Evolutionary conservation across 2,329 filamentous ascomycete genomes (phyloP), one percentile per base, ranked within the genome.

Genomic region (Fusarium sp.): DNA sequence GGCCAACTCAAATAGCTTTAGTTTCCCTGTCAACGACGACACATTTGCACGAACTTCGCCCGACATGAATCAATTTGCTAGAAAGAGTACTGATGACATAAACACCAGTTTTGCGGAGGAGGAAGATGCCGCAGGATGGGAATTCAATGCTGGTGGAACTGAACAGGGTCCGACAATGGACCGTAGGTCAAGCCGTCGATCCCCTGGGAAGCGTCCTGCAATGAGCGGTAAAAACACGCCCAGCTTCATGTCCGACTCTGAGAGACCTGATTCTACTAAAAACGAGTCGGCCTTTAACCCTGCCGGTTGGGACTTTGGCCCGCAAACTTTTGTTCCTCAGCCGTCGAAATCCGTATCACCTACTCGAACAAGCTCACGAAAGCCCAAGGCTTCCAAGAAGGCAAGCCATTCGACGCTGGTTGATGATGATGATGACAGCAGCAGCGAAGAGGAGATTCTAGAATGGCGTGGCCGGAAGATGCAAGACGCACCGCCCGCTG

Each of bases 31-130:
- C 53, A 74, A 79, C 56, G 75, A 80, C 52, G 77, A 81, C 36
- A 75, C 75, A 1, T 78, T 79, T 49, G 65, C 68, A 10, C 65
- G 67, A 29, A 71, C 76, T 6, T 72, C 74, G 9, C 69, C 76
- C n/a, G 70, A 74, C 17, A 73, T 70, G 32, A 72, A 76, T 37
- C 72, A 72, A 3, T 84, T 86, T 57, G 69, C 76, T 35, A 80
- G 79, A 57, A 80, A 73, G 53, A 87, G 82, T 65, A 76, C 82
- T 17, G 84, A 88, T 53, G 84, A 82, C 47, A 88, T 88, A 64
- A 85, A 86, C 71, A 88, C 85, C 15, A 82, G 76, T 35, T 88
- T 88, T 71, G 80, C 80, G 17, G 76, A 82, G 4, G 79, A 81
- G 13, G 80, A 85, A 17, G 71, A 75, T 38, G 64, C 75, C 6